Percentiles rank a stretch among this genome's conserved stretches.
These are phyloP conservation scores for Sporobolomyces roseus DNA, from an alignment of 768 basidiomycete genomes.

Conservation along the genomic window DNA sequence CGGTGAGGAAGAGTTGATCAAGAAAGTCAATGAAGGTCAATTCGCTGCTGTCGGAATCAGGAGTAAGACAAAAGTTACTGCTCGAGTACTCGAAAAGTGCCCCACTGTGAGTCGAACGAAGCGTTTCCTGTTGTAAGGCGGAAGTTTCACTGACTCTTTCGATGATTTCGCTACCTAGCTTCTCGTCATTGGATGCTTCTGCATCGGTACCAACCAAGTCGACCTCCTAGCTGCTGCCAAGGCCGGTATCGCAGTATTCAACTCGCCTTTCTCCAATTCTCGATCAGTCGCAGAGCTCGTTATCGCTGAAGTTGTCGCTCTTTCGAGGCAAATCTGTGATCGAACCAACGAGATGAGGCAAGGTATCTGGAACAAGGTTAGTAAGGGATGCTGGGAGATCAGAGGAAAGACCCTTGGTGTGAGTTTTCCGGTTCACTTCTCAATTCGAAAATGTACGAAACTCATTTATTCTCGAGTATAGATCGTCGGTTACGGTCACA, in stretches of 20 bases:
- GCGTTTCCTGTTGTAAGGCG: background rate
- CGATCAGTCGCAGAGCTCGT: slow-evolving; percentile 98
- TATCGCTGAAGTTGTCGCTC: slow-evolving; percentile 83
- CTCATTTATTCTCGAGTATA: background rate
- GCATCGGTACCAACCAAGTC: slow-evolving; percentile 98
- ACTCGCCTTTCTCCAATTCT: slow-evolving; percentile 83
- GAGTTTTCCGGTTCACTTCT: background rate
- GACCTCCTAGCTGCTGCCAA: slow-evolving; percentile 76
- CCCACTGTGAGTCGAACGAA: slow-evolving; percentile 60
- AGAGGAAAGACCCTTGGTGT: slow-evolving; percentile 90
- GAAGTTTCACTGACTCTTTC: background rate
- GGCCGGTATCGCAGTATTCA: slow-evolving; percentile 95
- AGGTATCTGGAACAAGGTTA: slow-evolving; percentile 98
- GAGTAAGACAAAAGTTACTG: slow-evolving; percentile 94
- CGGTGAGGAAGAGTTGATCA: slow-evolving; percentile 87
- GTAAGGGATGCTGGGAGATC: slow-evolving; percentile 96
- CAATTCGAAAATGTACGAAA: no score
- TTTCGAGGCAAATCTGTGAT: slow-evolving; percentile 90
- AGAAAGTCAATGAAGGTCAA: slow-evolving; percentile 61
- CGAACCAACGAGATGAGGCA: slow-evolving; percentile 78
- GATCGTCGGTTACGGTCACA: slow-evolving; percentile 97
- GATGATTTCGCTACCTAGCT: slow-evolving; percentile 56
- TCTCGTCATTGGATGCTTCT: slow-evolving; percentile 95
- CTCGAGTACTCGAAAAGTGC: slow-evolving; percentile 78
- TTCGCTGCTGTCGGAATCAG: slow-evolving; percentile 97